Evolutionary conservation across 305 asterid genomes (phyloP).

Genomic region (Caryopteris hybrid): DNA sequence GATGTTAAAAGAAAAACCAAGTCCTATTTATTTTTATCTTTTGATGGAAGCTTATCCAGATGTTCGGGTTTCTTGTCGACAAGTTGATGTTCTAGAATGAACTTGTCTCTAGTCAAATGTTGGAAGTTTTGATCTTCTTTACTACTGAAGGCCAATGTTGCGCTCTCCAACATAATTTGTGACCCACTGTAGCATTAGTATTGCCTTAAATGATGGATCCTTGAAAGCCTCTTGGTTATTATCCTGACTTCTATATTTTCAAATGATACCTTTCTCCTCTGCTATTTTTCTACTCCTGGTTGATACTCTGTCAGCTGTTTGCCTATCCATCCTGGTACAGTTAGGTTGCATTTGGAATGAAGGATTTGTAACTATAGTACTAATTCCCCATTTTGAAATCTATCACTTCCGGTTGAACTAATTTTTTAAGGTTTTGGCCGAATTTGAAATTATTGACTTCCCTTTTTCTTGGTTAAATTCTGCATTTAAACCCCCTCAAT

Average conservation of each 20-base stretch:
- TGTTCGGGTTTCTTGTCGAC: not conserved
- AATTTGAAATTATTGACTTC: too few relatives aligned
- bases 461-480: too few relatives aligned
- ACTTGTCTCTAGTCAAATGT: not conserved
- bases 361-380: not conserved
- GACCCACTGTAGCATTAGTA: not conserved
- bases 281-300: not conserved
- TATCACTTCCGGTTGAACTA: too few relatives aligned
- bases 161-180: not conserved
- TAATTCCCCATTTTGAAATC: too few relatives aligned
- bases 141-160: not conserved
- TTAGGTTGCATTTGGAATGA: not conserved
- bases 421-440: too few relatives aligned
- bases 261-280: not conserved
- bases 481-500: too few relatives aligned
- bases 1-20: not conserved
- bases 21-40: not conserved
- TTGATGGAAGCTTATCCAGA: constrained; percentile 2
- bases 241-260: not conserved
- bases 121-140: not conserved
- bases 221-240: not conserved
- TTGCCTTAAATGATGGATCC: not conserved
- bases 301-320: not conserved
- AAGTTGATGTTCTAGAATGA: constrained; percentile 4
- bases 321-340: not conserved